Base-by-base conservation (phyloP, 345 rosid genomes). In the Pugionium dolabratum region DNA sequence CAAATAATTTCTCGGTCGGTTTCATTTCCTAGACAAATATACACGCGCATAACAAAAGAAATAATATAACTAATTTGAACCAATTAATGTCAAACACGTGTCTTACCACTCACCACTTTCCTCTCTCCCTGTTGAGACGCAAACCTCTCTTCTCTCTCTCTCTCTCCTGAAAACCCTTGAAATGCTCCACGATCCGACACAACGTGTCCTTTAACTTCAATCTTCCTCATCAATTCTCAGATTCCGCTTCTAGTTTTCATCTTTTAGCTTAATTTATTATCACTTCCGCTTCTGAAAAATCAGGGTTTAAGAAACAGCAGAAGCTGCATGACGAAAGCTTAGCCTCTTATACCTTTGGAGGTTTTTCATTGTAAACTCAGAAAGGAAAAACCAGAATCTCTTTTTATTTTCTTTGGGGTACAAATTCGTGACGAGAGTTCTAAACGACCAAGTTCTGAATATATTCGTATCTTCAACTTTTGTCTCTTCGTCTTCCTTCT, bases 1-100 rank as follows among this genome's bases (percentile, higher is more conserved):
- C 76, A 73, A 72, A 18, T 18, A 18, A 52, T 73, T 66, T 66
- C 72, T 73, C 58, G 77, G 76, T 73, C 72, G 67, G 72, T 73
- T 73, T 71, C 62, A 62, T 41, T 35, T 52, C 30, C 47, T 25
- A 37, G 72, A 66, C 76, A 66, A 66, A 73, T 72, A 52, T 73
- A 28, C 48, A 62, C 61, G 27, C 42, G 66, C 26, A 8, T 30
- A 18, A 18, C 18, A 39, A 70, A 31, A 18, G 18, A 2, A 43
- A 52, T 0, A 53, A 43, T 18, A 30, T 9, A 9, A 46, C 28
- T 37, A 2, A 11, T 18, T 18, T 7, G 9, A 11, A 5, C 72
- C 39, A 66, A 66, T 53, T 0, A 53, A 0, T 3, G 7, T 2
- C 0, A 25, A 27, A 2, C 72, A 73, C 54, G 62, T 66, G 62